Conservation (phyloP, 225 moss, liverwort and hornwort genomes). For the Pseudisothecium myosuroides region DNA sequence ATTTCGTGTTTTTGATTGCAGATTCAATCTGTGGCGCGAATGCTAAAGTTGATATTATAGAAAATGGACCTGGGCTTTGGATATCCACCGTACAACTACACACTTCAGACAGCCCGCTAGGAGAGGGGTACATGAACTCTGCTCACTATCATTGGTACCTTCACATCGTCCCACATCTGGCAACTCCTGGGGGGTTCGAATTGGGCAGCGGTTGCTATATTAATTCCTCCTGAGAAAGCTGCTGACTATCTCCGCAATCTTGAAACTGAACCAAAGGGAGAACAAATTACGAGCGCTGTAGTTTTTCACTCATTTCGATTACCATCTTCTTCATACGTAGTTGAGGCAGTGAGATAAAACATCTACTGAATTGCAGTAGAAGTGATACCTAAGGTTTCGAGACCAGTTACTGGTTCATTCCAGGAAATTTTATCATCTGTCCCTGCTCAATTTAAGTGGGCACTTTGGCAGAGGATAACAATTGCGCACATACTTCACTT, state of each 20-base stretch:
- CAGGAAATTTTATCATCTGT: not conserved
- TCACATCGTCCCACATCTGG: conserved; percentile 60
- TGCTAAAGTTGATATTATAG: conserved; percentile 48
- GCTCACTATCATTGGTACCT: conserved; percentile 74
- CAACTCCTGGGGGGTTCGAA: conserved; percentile 69
- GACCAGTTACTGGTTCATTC: not conserved
- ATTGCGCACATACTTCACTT: not conserved
- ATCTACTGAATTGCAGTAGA: not conserved
- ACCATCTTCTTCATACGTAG: not conserved
- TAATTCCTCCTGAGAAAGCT: conserved; percentile 62
- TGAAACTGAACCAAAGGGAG: not conserved
- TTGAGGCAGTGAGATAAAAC: no score
- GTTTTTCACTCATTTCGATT: not conserved
- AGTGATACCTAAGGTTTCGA: not conserved
- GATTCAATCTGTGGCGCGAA: conserved; percentile 48
- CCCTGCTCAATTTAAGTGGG: not conserved
- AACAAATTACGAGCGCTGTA: not conserved
- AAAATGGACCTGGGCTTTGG: conserved; percentile 55
- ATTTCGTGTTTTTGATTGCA: not conserved
- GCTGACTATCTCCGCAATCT: conserved; percentile 20
- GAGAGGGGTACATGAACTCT: conserved; percentile 7
- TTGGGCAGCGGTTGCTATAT: conserved; percentile 75
- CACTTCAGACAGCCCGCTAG: conserved; percentile 74
- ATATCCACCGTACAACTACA: conserved; percentile 70
- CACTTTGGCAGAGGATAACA: not conserved